Evolutionary conservation across 2,329 filamentous ascomycete genomes (phyloP).

Genomic region (Cordyceps cateniannulata): DNA sequence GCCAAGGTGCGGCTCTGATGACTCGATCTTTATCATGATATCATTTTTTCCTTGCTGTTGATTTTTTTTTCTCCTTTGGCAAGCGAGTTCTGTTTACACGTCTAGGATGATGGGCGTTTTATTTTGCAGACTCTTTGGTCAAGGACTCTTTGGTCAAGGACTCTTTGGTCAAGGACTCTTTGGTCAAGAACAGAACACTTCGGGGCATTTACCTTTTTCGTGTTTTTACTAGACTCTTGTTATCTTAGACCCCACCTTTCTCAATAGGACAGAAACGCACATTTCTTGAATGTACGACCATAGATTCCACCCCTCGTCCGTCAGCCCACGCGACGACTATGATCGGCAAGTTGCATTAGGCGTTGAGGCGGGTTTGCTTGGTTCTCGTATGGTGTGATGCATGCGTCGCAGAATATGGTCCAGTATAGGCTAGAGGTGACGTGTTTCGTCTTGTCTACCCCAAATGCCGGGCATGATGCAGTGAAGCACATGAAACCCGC

Average conservation of each 20-base stretch:
- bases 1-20: constrained; percentile 41
- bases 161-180: too few relatives aligned
- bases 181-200: constrained; percentile 8
- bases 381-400: too few relatives aligned
- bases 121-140: neutral
- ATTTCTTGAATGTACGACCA: neutral
- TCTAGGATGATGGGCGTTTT: neutral
- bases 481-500: too few relatives aligned
- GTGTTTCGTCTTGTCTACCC: too few relatives aligned
- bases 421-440: too few relatives aligned
- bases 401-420: too few relatives aligned
- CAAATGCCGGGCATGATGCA: too few relatives aligned
- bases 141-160: too few relatives aligned
- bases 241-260: neutral
- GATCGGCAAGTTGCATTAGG: too few relatives aligned
- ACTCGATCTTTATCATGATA: neutral
- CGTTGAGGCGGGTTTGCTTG: too few relatives aligned
- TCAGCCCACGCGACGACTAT: too few relatives aligned
- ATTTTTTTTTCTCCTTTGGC: neutral
- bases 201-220: neutral
- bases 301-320: neutral
- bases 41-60: neutral
- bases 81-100: neutral
- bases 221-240: neutral
- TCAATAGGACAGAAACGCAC: neutral